phyloP scores from a whole-genome alignment of 495 filamentous ascomycete species.

The Aspergillus hancockii region DNA sequence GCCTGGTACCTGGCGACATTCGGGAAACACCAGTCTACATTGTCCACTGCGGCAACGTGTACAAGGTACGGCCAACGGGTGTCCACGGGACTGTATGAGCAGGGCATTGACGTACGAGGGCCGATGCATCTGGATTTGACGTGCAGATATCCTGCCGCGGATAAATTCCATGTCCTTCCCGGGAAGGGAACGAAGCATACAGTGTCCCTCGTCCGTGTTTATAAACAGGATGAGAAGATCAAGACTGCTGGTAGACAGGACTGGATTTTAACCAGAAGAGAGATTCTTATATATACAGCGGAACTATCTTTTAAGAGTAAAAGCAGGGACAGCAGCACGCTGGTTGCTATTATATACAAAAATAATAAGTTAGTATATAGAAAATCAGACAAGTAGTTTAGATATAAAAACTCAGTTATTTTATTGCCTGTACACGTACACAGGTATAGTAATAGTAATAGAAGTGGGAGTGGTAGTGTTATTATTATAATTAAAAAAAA shows the following conservation, averaged over 20 bases:
- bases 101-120: conserved; percentile 9
- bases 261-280: not conserved
- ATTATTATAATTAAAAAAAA: not conserved
- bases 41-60: not conserved
- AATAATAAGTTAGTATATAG: not conserved
- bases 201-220: not conserved
- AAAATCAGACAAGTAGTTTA: not conserved
- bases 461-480: too few relatives aligned
- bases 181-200: not conserved
- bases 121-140: not conserved
- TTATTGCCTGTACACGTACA: conserved; percentile 7
- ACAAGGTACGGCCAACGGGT: not conserved
- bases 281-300: not conserved
- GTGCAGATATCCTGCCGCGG: not conserved
- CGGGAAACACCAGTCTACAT: conserved; percentile 7
- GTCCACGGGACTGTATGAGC: conserved; percentile 9
- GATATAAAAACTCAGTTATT: not conserved
- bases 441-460: not conserved
- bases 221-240: not conserved
- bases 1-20: conserved; percentile 17
- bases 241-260: conserved; percentile 1
- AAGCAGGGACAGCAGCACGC: not conserved
- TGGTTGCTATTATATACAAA: conserved; percentile 8
- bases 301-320: not conserved
- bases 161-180: not conserved